A percentile compares a stretch with the other conserved stretches of the same genome.
phyloP scores from a whole-genome alignment of 257 asterid species.

The Ocimum tenuiflorum region DNA sequence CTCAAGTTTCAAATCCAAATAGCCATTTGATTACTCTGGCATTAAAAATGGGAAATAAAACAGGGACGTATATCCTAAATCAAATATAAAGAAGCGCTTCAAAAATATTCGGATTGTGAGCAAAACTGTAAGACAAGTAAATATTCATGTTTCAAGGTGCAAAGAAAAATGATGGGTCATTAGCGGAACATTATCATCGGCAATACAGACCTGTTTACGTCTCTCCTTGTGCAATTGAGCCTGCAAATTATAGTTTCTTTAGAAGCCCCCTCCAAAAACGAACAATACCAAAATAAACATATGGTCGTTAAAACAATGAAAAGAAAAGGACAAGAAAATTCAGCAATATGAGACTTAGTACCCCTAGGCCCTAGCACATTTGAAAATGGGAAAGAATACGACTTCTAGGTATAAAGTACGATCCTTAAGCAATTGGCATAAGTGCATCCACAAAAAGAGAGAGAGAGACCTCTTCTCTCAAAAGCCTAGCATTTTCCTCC shows the following conservation, averaged over 20 bases:
- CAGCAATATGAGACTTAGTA: neutral
- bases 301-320: neutral
- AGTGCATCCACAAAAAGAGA: neutral
- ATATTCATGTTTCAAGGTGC: neutral
- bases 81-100: neutral
- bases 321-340: neutral
- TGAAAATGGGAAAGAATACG: neutral
- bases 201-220: constrained; percentile 55
- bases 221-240: constrained; percentile 59
- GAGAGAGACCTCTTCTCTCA: constrained; percentile 56
- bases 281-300: neutral
- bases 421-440: neutral
- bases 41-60: neutral
- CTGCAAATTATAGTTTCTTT: constrained; percentile 39
- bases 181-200: neutral
- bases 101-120: neutral
- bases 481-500: constrained; percentile 75
- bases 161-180: neutral
- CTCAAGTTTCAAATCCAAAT: neutral
- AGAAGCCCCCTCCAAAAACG: constrained; percentile 10
- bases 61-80: neutral
- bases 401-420: neutral
- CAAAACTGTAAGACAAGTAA: neutral
- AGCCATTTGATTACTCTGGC: neutral
- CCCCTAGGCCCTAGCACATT: neutral